phyloP scores from a whole-genome alignment of 805 yeast species.

The Tetrapisispora arboricola region DNA sequence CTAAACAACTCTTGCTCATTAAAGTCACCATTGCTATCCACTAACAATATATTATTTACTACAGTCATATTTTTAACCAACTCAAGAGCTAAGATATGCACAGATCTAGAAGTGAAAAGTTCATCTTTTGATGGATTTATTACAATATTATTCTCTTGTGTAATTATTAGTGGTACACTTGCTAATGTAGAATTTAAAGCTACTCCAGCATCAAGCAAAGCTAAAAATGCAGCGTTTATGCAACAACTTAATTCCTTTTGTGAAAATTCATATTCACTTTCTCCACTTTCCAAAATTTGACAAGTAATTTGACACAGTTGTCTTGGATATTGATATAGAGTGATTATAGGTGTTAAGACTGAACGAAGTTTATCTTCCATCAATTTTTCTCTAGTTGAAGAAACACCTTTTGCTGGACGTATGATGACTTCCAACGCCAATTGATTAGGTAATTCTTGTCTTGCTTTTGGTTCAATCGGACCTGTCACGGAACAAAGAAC shows the following conservation, averaged over 20 bases:
- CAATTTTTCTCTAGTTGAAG: slow-evolving; percentile 64
- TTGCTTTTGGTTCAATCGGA: slow-evolving; percentile 73
- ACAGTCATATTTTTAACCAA: slow-evolving; percentile 35
- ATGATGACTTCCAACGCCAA: slow-evolving; percentile 71
- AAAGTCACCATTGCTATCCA: slow-evolving; percentile 68
- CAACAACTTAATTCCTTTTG: slow-evolving; percentile 54
- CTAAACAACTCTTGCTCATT: slow-evolving; percentile 43
- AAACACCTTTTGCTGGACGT: slow-evolving; percentile 67
- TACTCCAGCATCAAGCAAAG: slow-evolving; percentile 72
- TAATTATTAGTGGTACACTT: slow-evolving; percentile 41
- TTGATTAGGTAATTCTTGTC: slow-evolving; percentile 75
- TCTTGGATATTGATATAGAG: slow-evolving; percentile 63
- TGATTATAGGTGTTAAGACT: slow-evolving; percentile 49
- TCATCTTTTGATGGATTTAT: slow-evolving; percentile 39
- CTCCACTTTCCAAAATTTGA: slow-evolving; percentile 46
- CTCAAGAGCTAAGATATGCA: slow-evolving; percentile 57
- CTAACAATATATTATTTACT: slow-evolving; percentile 47
- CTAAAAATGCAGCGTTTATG: slow-evolving; percentile 62
- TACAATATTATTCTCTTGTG: slow-evolving; percentile 25
- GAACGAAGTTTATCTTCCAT: slow-evolving; percentile 62
- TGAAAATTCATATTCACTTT: slow-evolving; percentile 21
- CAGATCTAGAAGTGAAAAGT: slow-evolving; percentile 39
- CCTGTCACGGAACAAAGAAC: slow-evolving; percentile 78
- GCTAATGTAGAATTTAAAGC: slow-evolving; percentile 55
- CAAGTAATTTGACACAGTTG: slow-evolving; percentile 62